Conservation (phyloP, 2,329 filamentous ascomycete genomes). For the Calonectria hongkongensis region DNA sequence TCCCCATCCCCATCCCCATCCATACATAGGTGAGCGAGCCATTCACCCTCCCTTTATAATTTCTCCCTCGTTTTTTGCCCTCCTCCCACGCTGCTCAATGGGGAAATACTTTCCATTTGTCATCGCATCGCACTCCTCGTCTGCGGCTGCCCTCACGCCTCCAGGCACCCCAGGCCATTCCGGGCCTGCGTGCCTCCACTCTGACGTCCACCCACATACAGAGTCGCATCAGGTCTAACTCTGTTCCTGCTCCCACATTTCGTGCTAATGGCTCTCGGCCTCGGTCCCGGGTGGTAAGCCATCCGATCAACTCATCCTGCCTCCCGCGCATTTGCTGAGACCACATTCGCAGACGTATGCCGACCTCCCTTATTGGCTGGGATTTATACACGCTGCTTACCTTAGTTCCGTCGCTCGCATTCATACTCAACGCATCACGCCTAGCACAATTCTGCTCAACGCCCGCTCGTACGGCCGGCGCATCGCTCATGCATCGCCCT, state of each 20-base stretch:
- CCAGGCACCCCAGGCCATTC: conserved; percentile 3
- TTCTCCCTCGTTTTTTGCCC: not conserved
- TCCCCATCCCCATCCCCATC: not conserved
- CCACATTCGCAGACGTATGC: conserved; percentile 22
- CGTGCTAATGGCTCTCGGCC: conserved; percentile 20
- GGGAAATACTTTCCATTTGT: conserved; percentile 9
- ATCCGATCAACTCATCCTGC: conserved; percentile 19
- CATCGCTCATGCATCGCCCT: conserved; percentile 24
- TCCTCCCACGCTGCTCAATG: not conserved
- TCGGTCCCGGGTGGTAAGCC: conserved; percentile 20
- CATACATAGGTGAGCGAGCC: not conserved
- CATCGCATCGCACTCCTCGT: conserved; percentile 1
- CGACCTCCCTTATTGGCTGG: conserved; percentile 21
- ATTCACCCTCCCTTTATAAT: conserved; percentile 10
- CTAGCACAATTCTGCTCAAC: conserved; percentile 14
- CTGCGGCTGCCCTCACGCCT: not conserved
- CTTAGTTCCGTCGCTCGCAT: conserved; percentile 22
- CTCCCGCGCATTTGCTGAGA: conserved; percentile 25
- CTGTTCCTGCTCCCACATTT: conserved; percentile 27
- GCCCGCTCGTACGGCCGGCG: conserved; percentile 11
- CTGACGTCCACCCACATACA: conserved; percentile 23
- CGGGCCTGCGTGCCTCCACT: conserved; percentile 16
- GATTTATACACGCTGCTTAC: conserved; percentile 27
- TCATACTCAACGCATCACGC: conserved; percentile 28
- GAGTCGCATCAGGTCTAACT: conserved; percentile 23